A percentile compares a stretch with the other conserved stretches of the same genome.
Evolutionary conservation across 805 yeast species (phyloP).

Genomic region (Lachancea dasiensis): DNA sequence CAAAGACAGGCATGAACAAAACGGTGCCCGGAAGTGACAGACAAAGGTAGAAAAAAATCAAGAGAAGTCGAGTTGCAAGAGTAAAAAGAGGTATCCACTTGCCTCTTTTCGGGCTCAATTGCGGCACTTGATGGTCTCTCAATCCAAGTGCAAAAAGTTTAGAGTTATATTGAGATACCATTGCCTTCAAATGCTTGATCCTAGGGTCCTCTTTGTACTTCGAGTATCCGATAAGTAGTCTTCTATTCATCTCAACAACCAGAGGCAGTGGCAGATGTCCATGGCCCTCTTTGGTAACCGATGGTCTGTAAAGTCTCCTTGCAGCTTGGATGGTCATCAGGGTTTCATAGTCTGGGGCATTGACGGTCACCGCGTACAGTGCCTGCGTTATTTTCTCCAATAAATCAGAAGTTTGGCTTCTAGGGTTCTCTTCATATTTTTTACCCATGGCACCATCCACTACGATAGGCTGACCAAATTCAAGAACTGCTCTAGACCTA

Average conservation of each 20-base stretch:
- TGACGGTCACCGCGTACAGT: constrained; percentile 82
- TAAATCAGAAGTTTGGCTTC: constrained; percentile 68
- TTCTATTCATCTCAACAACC: constrained; percentile 81
- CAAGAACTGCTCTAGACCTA: constrained; percentile 88
- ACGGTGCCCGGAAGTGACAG: constrained; percentile 81
- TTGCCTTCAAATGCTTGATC: constrained; percentile 52
- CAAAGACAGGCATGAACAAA: constrained; percentile 79
- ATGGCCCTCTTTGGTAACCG: constrained; percentile 35
- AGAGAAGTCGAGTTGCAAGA: constrained; percentile 46
- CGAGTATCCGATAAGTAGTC: constrained; percentile 77
- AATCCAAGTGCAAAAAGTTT: constrained; percentile 57
- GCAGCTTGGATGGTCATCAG: constrained; percentile 93
- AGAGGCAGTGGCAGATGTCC: constrained; percentile 60
- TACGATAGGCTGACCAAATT: constrained; percentile 83
- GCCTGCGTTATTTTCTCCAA: constrained; percentile 70
- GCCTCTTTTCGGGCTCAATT: constrained; percentile 39
- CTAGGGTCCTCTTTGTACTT: constrained; percentile 68
- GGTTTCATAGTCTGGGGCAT: constrained; percentile 89
- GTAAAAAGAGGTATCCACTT: constrained; percentile 43
- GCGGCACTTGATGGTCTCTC: constrained; percentile 66
- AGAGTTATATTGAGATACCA: constrained; percentile 64
- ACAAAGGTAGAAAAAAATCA: constrained; percentile 45
- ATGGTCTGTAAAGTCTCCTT: constrained; percentile 70
- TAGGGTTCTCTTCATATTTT: constrained; percentile 58
- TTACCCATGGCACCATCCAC: constrained; percentile 56